Conservation (phyloP, 2,329 filamentous ascomycete species). For the Colletotrichum nymphaeae region DNA sequence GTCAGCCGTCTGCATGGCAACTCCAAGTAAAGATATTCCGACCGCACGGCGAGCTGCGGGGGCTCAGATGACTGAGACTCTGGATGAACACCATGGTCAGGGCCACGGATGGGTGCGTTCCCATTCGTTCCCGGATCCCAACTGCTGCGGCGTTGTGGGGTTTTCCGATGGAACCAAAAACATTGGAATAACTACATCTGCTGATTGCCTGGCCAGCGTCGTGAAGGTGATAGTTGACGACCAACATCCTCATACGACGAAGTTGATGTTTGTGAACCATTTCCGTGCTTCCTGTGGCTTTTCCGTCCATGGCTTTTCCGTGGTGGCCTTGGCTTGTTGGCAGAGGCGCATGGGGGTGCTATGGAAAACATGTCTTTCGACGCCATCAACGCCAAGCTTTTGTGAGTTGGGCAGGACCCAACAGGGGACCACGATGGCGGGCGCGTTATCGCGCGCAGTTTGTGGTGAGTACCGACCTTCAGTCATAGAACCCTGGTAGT, state of each 20-base stretch:
- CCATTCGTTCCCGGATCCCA: neutral
- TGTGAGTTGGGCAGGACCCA: slow-evolving; percentile 11
- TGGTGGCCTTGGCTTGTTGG: slow-evolving; percentile 19
- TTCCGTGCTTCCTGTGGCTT: neutral
- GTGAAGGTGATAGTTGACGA: slow-evolving; percentile 9
- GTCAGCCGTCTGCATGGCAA: slow-evolving; percentile 4
- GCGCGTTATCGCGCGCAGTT: neutral
- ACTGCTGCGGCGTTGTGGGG: neutral
- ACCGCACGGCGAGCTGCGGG: neutral
- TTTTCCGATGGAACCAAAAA: slow-evolving; percentile 14
- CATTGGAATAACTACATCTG: slow-evolving; percentile 12
- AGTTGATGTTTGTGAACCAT: neutral
- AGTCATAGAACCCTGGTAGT: neutral
- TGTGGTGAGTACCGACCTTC: neutral
- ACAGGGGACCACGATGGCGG: slow-evolving; percentile 6
- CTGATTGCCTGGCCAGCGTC: neutral
- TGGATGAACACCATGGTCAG: neutral
- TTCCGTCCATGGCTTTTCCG: slow-evolving; percentile 18
- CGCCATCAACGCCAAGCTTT: slow-evolving; percentile 20
- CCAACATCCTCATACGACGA: neutral
- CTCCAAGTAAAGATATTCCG: neutral
- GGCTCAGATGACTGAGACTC: slow-evolving; percentile 1
- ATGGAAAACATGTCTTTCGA: slow-evolving; percentile 4
- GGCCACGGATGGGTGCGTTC: neutral
- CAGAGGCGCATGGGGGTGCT: neutral